Conservation (phyloP, 257 asterid species). For the Buddleja alternifolia region DNA sequence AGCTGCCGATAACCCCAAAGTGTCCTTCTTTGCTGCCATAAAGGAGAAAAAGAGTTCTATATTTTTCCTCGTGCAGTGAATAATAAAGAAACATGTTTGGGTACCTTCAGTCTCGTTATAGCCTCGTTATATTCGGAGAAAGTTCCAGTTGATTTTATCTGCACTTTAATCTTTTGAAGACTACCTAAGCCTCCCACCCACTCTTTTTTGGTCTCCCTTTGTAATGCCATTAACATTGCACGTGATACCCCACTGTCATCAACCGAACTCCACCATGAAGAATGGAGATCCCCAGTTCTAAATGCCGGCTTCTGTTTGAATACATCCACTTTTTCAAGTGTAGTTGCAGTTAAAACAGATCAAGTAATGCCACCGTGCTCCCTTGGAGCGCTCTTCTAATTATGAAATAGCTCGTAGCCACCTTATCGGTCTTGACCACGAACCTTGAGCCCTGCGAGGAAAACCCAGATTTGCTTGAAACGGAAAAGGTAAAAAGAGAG, state of each 20-base stretch:
- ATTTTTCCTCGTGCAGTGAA: neutral
- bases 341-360: neutral
- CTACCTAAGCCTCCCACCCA: neutral
- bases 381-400: too few species aligned
- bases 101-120: neutral
- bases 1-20: neutral
- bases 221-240: neutral
- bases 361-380: too few species aligned
- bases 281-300: neutral
- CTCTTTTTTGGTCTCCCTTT: neutral
- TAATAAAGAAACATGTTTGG: conserved; percentile 2
- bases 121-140: too few species aligned
- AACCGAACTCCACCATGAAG: neutral
- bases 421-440: too few species aligned
- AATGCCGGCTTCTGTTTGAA: neutral
- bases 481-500: conserved; percentile 6
- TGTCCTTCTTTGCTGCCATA: neutral
- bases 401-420: too few species aligned
- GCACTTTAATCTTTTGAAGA: neutral
- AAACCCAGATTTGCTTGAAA: conserved; percentile 3
- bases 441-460: too few species aligned
- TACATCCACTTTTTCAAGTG: neutral
- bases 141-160: neutral
- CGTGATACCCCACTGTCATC: neutral
- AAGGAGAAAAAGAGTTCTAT: neutral